A percentile compares a stretch with the other conserved stretches of the same genome.
These are phyloP conservation scores for Filobasidium floriforme DNA, from an alignment of 768 basidiomycete genomes.

Conservation along the genomic window DNA sequence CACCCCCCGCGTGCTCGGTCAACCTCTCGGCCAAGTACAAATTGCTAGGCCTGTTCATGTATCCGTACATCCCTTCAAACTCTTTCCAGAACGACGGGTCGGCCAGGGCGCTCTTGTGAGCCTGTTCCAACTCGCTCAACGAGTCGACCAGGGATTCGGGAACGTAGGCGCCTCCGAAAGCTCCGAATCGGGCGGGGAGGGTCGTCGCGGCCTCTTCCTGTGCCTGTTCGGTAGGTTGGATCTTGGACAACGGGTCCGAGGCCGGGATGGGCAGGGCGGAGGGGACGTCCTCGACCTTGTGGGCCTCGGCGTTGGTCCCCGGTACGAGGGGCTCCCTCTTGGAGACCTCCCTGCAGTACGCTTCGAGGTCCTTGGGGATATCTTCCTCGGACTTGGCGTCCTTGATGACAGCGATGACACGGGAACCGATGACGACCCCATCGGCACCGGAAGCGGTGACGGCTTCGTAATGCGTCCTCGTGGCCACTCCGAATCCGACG, in stretches of 20 bases:
- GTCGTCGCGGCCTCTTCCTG: conserved; percentile 43
- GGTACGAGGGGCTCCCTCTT: conserved; percentile 38
- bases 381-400: conserved; percentile 46
- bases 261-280: conserved; percentile 28
- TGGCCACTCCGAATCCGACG: conserved; percentile 94
- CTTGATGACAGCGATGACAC: conserved; percentile 73
- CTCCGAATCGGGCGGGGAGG: conserved; percentile 78
- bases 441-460: conserved; percentile 85
- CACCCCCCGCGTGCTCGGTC: conserved; percentile 82
- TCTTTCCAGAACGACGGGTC: conserved; percentile 92
- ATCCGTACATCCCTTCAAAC: conserved; percentile 74
- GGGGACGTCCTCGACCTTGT: conserved; percentile 26
- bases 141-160: conserved; percentile 94
- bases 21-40: conserved; percentile 85
- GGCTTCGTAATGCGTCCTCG: conserved; percentile 74
- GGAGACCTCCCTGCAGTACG: conserved; percentile 66
- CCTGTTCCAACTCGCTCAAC: conserved; percentile 75
- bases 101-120: conserved; percentile 73
- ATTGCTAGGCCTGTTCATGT: conserved; percentile 90
- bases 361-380: conserved; percentile 39
- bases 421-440: conserved; percentile 87
- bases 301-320: conserved; percentile 30
- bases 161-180: conserved; percentile 96
- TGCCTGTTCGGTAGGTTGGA: conserved; percentile 30
- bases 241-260: conserved; percentile 26